Conservation (phyloP, 148 eudicot genomes). For the Vaccinium macrocarpon region DNA sequence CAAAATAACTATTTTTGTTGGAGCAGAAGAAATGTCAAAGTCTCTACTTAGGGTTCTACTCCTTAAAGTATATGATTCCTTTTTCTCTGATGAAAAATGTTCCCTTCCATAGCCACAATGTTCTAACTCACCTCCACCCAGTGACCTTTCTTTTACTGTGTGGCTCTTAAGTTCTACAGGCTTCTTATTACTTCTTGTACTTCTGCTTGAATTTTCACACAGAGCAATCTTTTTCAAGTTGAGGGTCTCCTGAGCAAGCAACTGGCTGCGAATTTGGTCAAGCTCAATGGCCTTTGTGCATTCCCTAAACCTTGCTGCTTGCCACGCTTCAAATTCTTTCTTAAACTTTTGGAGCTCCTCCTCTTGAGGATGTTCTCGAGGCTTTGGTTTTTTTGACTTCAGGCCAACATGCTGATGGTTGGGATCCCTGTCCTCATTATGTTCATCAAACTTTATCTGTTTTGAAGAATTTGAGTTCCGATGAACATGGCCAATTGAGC, state of each 20-base stretch:
- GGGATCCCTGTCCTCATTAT: conserved; percentile 30
- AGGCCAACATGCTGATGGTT: conserved; percentile 38
- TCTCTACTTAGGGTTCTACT: conserved; percentile 40
- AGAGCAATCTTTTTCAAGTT: conserved; percentile 72
- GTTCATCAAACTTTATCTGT: conserved; percentile 30
- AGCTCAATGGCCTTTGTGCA: conserved; percentile 73
- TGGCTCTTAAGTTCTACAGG: conserved; percentile 28
- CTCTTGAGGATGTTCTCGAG: conserved; percentile 97
- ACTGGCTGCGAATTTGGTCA: conserved; percentile 54
- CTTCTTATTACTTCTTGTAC: conserved; percentile 33
- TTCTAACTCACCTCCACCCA: conserved; percentile 24
- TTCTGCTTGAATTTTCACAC: conserved; percentile 48
- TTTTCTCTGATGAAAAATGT: conserved; percentile 27
- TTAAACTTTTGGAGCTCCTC: conserved; percentile 95
- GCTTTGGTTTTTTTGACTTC: conserved; percentile 45
- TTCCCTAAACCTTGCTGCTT: conserved; percentile 79
- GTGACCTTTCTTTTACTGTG: conserved; percentile 26
- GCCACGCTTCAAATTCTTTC: conserved; percentile 97
- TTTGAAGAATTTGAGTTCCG: conserved; percentile 40
- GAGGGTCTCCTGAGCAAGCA: conserved; percentile 78
- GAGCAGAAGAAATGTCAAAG: conserved; percentile 41
- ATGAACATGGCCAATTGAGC: conserved; percentile 28
- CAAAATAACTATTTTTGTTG: conserved; percentile 72
- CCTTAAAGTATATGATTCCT: conserved; percentile 40
- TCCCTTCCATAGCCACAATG: conserved; percentile 25